A percentile compares a stretch with the other conserved stretches of the same genome.
phyloP scores from a whole-genome alignment of 192 early-diverging fungal genomes.

The Pilobolus umbonatus region DNA sequence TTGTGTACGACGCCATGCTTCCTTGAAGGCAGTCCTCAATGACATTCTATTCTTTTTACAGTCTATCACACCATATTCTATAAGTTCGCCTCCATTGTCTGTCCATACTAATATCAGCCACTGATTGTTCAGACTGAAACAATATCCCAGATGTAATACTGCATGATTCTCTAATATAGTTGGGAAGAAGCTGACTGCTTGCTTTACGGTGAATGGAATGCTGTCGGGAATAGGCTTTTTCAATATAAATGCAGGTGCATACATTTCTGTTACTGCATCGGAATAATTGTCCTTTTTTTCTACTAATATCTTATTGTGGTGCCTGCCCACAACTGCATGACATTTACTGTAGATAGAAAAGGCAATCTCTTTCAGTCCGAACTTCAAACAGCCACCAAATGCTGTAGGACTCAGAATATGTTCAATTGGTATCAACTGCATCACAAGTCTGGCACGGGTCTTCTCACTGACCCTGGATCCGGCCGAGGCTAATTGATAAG shows the following conservation, averaged over 20 bases:
- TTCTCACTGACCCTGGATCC: neutral
- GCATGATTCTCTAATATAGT: conserved; percentile 30
- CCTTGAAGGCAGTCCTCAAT: conserved; percentile 29
- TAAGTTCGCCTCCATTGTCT: conserved; percentile 47
- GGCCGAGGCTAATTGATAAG: conserved; percentile 30
- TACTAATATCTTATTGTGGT: conserved; percentile 15
- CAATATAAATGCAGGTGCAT: conserved; percentile 44
- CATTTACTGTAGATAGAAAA: conserved; percentile 52
- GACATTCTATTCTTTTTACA: neutral
- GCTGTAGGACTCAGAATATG: conserved; percentile 41
- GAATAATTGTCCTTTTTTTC: neutral
- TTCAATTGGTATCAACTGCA: conserved; percentile 49
- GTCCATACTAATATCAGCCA: conserved; percentile 50
- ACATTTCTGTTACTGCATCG: conserved; percentile 31
- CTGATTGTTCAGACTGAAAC: conserved; percentile 43
- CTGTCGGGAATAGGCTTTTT: conserved; percentile 36
- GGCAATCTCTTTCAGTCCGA: conserved; percentile 48
- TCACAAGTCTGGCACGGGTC: conserved; percentile 33
- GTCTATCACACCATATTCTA: conserved; percentile 38
- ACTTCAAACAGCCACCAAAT: conserved; percentile 46
- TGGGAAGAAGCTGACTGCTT: conserved; percentile 29
- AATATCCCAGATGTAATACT: conserved; percentile 46
- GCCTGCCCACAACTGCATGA: conserved; percentile 36
- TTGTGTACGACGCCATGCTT: conserved; percentile 40
- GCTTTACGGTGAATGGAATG: conserved; percentile 35